Evolutionary conservation across 768 basidiomycete species (phyloP), one percentile per base, ranked within the genome.

Genomic region (Collybia sp.): DNA sequence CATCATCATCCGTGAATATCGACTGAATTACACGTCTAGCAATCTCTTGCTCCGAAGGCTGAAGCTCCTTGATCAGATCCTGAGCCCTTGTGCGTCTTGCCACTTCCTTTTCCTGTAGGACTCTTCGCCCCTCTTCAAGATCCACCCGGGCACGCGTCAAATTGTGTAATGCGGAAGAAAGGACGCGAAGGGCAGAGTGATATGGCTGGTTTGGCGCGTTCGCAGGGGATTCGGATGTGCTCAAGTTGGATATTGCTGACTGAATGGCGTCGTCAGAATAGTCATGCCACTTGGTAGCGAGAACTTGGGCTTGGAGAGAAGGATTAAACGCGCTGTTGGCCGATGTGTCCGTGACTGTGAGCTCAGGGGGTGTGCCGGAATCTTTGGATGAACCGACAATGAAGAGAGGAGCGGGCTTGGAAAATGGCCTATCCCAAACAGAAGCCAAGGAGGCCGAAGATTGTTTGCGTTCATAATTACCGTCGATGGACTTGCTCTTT

Each of bases 251-350:
- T 17, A 90, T 76, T 3, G 79, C 73, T 12, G 72, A 66, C 49
- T 84, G 80, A 36, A 92, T 84, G 1, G 76, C 83, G 41, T 86
- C 79, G 60, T 92, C 87, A 2, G 86, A 81, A 54, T 80, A 82
- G 17, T 80, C 76, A 57, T 92, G 88, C 88, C 89, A 93, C 58
- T 71, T 76, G 8, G 80, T 85, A 2, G 73, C 67, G 13, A 91
- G 71, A 10, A 90, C 72, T 48, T 79, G 73, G 1, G 71, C 59
- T 1, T 69, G 64, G 11, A 70, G 50, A 2, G 55, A 36, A 20
- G 68, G 44, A 46, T 57, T 45, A 35, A 73, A 59, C 6, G 65
- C 55, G 10, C 66, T 58, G 5, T 60, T 46, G 25, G 73, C 66
- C 4, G 63, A 57, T 17, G 73, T 68, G 20, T 57, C 63, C 9